phyloP scores from a whole-genome alignment of 352 stramenopile genomes.

The Phytopythium montanum region DNA sequence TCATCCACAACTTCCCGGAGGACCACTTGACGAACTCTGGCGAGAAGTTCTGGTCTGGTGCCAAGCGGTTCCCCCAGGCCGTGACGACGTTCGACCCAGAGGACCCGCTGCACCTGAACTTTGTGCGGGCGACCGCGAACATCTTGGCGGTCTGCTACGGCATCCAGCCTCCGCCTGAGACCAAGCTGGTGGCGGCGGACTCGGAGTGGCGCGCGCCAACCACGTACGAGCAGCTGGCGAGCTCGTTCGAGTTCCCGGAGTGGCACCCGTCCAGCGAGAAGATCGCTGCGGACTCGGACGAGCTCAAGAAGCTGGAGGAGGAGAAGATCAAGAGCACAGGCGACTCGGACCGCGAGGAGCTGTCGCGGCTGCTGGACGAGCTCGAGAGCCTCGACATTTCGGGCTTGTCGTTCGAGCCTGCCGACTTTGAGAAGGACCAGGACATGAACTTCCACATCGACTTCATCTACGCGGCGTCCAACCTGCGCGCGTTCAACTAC shows the following conservation, averaged over 20 bases:
- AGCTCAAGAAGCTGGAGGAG: slow-evolving; percentile 64
- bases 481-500: slow-evolving; percentile 93
- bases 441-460: slow-evolving; percentile 94
- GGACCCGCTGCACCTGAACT: slow-evolving; percentile 72
- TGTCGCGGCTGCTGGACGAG: slow-evolving; percentile 68
- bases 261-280: slow-evolving; percentile 80
- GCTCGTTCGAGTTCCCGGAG: slow-evolving; percentile 31
- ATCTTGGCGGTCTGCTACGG: slow-evolving; percentile 79
- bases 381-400: slow-evolving; percentile 54
- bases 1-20: slow-evolving; percentile 82
- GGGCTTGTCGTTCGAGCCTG: slow-evolving; percentile 64
- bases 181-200: slow-evolving; percentile 68
- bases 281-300: slow-evolving; percentile 67
- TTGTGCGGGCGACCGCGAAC: slow-evolving; percentile 75
- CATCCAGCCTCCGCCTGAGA: slow-evolving; percentile 63
- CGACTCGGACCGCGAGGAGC: slow-evolving; percentile 59
- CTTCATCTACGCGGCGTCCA: slow-evolving; percentile 97
- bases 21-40: slow-evolving; percentile 80
- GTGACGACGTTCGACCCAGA: slow-evolving; percentile 56
- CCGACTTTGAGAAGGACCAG: slow-evolving; percentile 98
- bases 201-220: slow-evolving; percentile 75
- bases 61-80: slow-evolving; percentile 78
- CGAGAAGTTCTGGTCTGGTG: slow-evolving; percentile 83
- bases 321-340: slow-evolving; percentile 61
- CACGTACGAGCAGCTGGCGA: slow-evolving; percentile 55